A percentile compares a stretch with the other conserved stretches of the same genome.
These are phyloP conservation scores for Fusarium sp. DNA, from an alignment of 2,329 filamentous ascomycete species.

Conservation along the genomic window DNA sequence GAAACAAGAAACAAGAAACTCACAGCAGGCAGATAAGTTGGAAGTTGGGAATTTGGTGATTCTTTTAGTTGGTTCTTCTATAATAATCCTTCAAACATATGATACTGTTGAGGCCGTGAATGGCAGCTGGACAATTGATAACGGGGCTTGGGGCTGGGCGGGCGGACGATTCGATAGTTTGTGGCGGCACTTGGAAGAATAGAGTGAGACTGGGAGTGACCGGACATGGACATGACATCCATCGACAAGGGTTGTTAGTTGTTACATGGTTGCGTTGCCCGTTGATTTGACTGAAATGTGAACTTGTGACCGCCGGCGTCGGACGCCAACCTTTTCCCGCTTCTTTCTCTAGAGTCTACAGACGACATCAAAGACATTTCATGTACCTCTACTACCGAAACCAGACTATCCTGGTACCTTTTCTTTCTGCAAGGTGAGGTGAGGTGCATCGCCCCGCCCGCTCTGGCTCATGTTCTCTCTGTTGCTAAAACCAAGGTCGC, in stretches of 20 bases:
- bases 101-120: conserved; percentile 1
- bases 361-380: conserved; percentile 9
- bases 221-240: conserved; percentile 13
- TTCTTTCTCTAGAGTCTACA: background rate
- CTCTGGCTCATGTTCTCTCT: background rate
- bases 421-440: background rate
- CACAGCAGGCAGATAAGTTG: background rate
- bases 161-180: conserved; percentile 23
- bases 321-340: conserved; percentile 33
- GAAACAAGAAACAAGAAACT: background rate
- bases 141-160: conserved; percentile 15
- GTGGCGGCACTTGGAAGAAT: conserved; percentile 32
- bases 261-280: conserved; percentile 4
- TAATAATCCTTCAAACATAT: background rate
- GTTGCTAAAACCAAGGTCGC: conserved; percentile 32
- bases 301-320: conserved; percentile 41
- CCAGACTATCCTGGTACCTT: conserved; percentile 21
- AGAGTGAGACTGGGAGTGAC: conserved; percentile 16
- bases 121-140: conserved; percentile 25
- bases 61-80: background rate
- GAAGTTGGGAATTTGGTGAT: background rate
- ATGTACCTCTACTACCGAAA: conserved; percentile 31
- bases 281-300: conserved; percentile 38
- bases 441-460: conserved; percentile 12
- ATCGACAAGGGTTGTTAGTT: conserved; percentile 13